Base-by-base conservation (phyloP, 768 basidiomycete species). In the Gymnopilus junonius region DNA sequence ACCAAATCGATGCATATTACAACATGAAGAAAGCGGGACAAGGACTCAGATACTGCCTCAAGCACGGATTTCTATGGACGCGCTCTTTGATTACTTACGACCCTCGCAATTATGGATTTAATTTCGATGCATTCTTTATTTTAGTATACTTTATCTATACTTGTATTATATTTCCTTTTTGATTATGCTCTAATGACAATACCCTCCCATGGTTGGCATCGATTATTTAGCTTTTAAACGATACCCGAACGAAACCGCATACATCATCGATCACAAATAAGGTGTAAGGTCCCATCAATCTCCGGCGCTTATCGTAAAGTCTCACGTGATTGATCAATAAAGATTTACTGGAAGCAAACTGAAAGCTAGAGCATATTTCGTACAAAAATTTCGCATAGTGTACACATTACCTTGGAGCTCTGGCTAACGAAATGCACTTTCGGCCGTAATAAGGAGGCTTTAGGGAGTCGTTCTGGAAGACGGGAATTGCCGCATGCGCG, bases 11-110 rank as follows among this genome's bases (percentile, higher is more conserved):
- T 14, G 68, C 70, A 45, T 68, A 70, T 32, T 67, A 68, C 55
- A 55, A 65, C 27, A 63, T 70, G 67, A 68, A 70, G 56, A 70
- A n/a, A 58, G 50, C 69, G 67, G 17, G 60, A 70, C 32, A 60
- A 62, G 37, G 65, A 67, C 46, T 69, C 69, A 3, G 62, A 65
- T 35, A 67, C 66, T n/a, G 59, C 55, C 46, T 67, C 66, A 15
- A 67, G 64, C 37, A 56, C 66, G 31, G 64, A 65, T 21, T 48
- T 62, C 10, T 35, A 56, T 39, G 43, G 43, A 27, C 61, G 61
- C 14, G 54, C 54, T 35, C 21, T 62, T 35, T 39, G 25, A 27
- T 20, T 34, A 32, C 10, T 55, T 39, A 55, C 34, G 54, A 40
- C 35, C n/a, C 8, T 39, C 27, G 21, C 6, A 23, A 15, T 12